Conservation (phyloP, 495 filamentous ascomycete species). For the Viridothelium virens region DNA sequence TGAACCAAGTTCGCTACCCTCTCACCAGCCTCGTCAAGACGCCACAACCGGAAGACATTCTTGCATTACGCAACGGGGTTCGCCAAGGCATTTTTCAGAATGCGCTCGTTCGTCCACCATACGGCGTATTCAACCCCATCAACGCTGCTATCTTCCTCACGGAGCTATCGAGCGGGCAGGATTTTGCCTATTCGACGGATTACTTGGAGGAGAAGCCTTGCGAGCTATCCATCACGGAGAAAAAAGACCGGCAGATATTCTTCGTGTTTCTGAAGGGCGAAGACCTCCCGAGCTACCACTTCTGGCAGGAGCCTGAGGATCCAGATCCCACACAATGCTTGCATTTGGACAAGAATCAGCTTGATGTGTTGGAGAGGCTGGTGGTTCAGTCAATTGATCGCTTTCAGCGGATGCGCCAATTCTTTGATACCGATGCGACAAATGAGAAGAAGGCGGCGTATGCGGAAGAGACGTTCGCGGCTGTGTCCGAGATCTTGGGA, state of each 20-base stretch:
- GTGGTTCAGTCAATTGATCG: neutral
- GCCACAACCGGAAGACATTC: neutral
- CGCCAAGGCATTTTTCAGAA: neutral
- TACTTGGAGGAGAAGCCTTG: neutral
- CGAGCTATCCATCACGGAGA: neutral
- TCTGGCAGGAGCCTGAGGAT: neutral
- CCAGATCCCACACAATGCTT: neutral
- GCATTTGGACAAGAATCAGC: neutral
- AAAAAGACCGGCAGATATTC: neutral
- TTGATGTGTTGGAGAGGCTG: neutral
- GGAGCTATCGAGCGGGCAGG: neutral
- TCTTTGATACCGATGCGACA: neutral
- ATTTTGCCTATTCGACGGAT: neutral
- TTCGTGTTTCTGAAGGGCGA: neutral
- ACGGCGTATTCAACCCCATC: neutral
- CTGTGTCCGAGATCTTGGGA: neutral
- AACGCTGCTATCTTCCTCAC: neutral
- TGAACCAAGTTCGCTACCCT: conserved; percentile 1
- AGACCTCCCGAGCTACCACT: neutral
- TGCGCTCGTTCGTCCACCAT: neutral
- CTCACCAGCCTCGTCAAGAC: neutral
- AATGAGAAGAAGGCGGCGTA: neutral
- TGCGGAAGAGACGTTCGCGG: neutral
- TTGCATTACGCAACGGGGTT: neutral
- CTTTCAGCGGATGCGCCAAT: neutral